Base-by-base conservation (phyloP, 306 rosid genomes). In the Trifolium fragiferum region DNA sequence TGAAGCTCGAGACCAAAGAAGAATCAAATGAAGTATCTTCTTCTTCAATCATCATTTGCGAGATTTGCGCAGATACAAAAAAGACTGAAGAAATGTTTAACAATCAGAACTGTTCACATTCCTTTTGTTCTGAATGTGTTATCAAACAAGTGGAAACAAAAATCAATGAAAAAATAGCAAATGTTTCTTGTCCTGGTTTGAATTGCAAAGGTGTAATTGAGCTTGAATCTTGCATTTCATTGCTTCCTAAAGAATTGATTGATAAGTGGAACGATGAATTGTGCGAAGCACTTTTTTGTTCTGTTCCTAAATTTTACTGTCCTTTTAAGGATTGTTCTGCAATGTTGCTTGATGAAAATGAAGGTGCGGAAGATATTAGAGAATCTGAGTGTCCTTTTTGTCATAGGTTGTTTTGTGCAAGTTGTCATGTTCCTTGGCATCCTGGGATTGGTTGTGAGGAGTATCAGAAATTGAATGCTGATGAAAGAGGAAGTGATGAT, bases 351-450 rank as follows among this genome's bases (percentile, higher is more conserved):
- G 8, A 65, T 16, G 85, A 70, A 0, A 8, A 78, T 0, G 65
- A 81, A 8, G 84, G 70, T 4, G 76, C 3, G 2, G 43, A 7
- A 13, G 71, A 46, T 0, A 59, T 80, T 16, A 64, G 14, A 66
- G 83, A 79, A 12, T 18, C 85, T 20, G 84, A 76, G 74, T 91
- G 97, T 7, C 94, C 92, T 5, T 12, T 62, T 59, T 91, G 97
- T 53, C 82, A 84, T 33, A 80, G 90, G 21, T 11, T 87, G 60
- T 87, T 91, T 66, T 91, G 97, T 46, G 88, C 88, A 1, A 74
- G 44, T 38, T 91, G 95, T 23, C 4, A 16, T 50, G 97, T 84
- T 18, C 78, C 91, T 1, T 91, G 95, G 97, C 97, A 91, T 46
- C 7, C 65, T 6, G 85, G 80, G 23, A 33, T 84, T 2, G 60